Conservation (phyloP, 73 alveolate genomes). For the Halteria grandinella region DNA sequence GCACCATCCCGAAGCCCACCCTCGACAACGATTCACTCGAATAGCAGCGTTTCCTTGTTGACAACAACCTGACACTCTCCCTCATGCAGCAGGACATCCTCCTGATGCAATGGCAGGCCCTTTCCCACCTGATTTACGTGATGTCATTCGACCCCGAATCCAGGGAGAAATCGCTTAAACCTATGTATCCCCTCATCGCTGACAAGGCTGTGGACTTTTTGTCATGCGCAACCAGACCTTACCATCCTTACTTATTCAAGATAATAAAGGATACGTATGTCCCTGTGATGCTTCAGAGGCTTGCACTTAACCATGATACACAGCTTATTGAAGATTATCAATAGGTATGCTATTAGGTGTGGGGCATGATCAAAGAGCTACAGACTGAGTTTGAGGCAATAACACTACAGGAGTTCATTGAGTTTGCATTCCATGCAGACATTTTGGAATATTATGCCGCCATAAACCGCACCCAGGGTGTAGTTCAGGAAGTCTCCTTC, state of each 20-base stretch:
- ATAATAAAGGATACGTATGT: no score
- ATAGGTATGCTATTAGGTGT: no score
- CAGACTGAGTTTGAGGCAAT: constrained; percentile 14
- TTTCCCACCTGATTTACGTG: constrained; percentile 8
- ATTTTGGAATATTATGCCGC: constrained; percentile 5
- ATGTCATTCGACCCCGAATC: constrained; percentile 11
- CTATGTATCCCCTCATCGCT: constrained; percentile 16
- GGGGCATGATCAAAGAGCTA: constrained; percentile 36
- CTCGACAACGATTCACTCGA: constrained; percentile 16
- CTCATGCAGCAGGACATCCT: background rate
- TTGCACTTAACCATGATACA: no score
- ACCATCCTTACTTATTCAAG: no score
- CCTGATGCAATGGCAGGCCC: constrained; percentile 18
- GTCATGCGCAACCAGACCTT: constrained; percentile 18
- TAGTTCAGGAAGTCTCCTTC: constrained; percentile 1
- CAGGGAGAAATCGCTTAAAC: background rate
- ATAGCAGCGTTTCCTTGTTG: constrained; percentile 11
- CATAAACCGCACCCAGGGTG: background rate
- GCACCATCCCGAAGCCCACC: constrained; percentile 9
- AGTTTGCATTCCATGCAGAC: constrained; percentile 36
- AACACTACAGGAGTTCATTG: constrained; percentile 30
- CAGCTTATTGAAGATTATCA: no score
- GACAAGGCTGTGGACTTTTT: constrained; percentile 39
- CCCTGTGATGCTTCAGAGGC: no score
- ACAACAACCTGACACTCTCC: background rate